A percentile compares a stretch with the other conserved stretches of the same genome.
These are phyloP conservation scores for Amyloporia xantha DNA, from an alignment of 768 basidiomycete genomes.

Conservation along the genomic window DNA sequence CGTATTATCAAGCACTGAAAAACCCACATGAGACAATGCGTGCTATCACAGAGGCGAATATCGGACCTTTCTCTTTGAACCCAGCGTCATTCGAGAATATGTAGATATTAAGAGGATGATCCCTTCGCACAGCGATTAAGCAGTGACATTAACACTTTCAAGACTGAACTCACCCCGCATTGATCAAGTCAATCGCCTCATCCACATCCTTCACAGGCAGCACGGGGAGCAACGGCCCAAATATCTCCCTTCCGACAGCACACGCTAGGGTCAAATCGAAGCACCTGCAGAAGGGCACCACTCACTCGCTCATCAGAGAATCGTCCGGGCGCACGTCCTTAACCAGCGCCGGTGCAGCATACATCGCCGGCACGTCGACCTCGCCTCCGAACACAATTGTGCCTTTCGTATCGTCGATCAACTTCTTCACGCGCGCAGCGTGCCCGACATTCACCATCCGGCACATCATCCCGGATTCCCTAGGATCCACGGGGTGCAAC, in stretches of 20 bases:
- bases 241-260: slow-evolving; percentile 54
- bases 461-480: slow-evolving; percentile 35
- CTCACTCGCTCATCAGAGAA: slow-evolving; percentile 72
- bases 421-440: slow-evolving; percentile 48
- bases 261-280: background rate
- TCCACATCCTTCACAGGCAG: slow-evolving; percentile 65
- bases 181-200: slow-evolving; percentile 65
- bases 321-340: slow-evolving; percentile 55
- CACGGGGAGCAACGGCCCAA: slow-evolving; percentile 77
- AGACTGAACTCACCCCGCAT: slow-evolving; percentile 34
- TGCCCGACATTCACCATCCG: slow-evolving; percentile 53
- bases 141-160: background rate
- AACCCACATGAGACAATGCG: background rate
- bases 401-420: slow-evolving; percentile 65
- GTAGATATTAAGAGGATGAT: slow-evolving; percentile 74
- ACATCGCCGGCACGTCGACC: slow-evolving; percentile 46
- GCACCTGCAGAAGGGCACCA: too few species aligned
- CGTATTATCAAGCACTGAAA: slow-evolving; percentile 54
- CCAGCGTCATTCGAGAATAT: slow-evolving; percentile 58
- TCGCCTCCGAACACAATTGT: slow-evolving; percentile 58
- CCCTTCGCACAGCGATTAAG: slow-evolving; percentile 30
- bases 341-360: slow-evolving; percentile 70
- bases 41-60: background rate
- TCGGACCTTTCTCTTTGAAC: slow-evolving; percentile 67
- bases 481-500: slow-evolving; percentile 47